Conservation (phyloP, 805 yeast species). For the Teunomyces pallodes region DNA sequence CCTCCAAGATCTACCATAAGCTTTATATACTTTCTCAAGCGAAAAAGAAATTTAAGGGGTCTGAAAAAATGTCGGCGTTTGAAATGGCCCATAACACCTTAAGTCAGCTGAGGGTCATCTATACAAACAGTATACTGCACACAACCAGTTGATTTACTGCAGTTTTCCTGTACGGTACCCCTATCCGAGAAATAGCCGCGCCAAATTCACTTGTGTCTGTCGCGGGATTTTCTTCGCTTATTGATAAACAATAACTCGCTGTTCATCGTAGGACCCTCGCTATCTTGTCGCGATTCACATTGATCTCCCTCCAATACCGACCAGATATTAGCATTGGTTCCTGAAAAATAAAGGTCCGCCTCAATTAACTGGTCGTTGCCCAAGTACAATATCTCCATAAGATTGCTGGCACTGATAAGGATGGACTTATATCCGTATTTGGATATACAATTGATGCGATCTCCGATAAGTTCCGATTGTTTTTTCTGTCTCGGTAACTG, state of each 20-base stretch:
- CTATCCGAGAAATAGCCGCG: not conserved
- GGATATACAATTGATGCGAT: slow-evolving; percentile 57
- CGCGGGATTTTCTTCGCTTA: slow-evolving; percentile 31
- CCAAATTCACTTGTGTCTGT: not conserved
- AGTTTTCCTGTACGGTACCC: not conserved
- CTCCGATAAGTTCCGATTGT: slow-evolving; percentile 44
- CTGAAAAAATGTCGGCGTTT: slow-evolving; percentile 1
- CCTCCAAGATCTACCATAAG: not conserved
- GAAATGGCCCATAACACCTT: not conserved
- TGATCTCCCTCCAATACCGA: slow-evolving; percentile 13
- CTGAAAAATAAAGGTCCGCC: slow-evolving; percentile 49
- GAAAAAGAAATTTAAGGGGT: slow-evolving; percentile 3
- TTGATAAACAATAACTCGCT: slow-evolving; percentile 53
- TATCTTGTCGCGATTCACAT: not conserved
- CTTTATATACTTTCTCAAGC: not conserved
- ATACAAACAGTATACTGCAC: not conserved
- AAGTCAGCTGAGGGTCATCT: slow-evolving; percentile 1
- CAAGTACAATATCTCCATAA: slow-evolving; percentile 67
- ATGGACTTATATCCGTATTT: slow-evolving; percentile 78
- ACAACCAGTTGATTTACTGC: not conserved
- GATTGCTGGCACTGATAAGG: slow-evolving; percentile 70
- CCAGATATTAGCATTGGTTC: slow-evolving; percentile 30
- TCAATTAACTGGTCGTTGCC: slow-evolving; percentile 74
- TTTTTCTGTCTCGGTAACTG: slow-evolving; percentile 52
- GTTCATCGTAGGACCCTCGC: slow-evolving; percentile 22